Conservation (phyloP, 768 basidiomycete species). For the Lactarius vividus region DNA sequence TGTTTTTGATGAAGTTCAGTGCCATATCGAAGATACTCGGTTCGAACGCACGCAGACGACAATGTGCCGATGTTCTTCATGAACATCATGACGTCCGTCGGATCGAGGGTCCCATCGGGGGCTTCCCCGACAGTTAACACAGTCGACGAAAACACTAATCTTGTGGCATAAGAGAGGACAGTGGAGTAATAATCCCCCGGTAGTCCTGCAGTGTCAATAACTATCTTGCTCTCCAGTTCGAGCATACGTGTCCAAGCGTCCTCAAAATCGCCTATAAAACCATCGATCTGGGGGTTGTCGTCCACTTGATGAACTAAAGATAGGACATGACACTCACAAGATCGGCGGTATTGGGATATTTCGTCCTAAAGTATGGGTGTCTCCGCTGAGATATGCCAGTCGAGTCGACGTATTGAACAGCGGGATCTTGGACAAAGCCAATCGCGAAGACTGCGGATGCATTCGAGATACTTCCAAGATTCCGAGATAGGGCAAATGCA, state of each 20-base stretch:
- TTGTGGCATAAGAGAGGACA: slow-evolving; percentile 14
- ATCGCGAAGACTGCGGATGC: slow-evolving; percentile 8
- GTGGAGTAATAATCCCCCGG: slow-evolving; percentile 1
- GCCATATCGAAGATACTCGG: not conserved
- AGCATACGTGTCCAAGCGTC: slow-evolving; percentile 10
- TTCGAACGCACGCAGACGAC: slow-evolving; percentile 4
- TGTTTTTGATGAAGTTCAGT: not conserved
- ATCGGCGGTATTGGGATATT: not conserved
- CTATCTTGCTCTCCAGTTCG: slow-evolving; percentile 13
- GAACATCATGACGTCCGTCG: slow-evolving; percentile 28
- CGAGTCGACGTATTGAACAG: slow-evolving; percentile 11
- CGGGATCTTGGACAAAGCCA: slow-evolving; percentile 21
- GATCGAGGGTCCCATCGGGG: slow-evolving; percentile 7
- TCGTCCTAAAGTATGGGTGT: slow-evolving; percentile 11
- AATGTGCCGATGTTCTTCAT: slow-evolving; percentile 19
- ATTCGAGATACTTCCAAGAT: slow-evolving; percentile 8
- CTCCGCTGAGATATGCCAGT: slow-evolving; percentile 8
- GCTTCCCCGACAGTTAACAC: slow-evolving; percentile 20
- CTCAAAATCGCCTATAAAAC: slow-evolving; percentile 15
- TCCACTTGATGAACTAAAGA: not conserved
- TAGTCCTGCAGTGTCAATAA: not conserved
- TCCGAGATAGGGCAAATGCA: slow-evolving; percentile 12
- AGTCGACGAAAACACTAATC: slow-evolving; percentile 18
- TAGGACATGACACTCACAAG: slow-evolving; percentile 2
- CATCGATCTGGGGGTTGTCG: slow-evolving; percentile 11